Evolutionary conservation across 1,284 basidiomycete species (phyloP), one percentile per base, ranked within the genome.

Genomic region (Tilletia caries): DNA sequence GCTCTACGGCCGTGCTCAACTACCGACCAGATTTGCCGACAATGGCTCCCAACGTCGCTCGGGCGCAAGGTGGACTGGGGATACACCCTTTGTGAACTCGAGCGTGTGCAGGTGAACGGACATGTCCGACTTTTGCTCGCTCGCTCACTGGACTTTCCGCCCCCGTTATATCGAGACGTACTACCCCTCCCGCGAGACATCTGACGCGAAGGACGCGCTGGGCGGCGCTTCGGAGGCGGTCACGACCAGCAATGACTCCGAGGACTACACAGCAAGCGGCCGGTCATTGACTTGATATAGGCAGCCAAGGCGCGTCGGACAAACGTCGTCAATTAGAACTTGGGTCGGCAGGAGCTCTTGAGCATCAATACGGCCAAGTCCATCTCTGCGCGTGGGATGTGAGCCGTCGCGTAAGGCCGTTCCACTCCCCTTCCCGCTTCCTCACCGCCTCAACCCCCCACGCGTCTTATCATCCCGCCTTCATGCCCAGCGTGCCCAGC

Each of bases 21-120:
- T 68, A 68, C n/a, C 62, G 37, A 68, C 37, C 25, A 68, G 37
- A 68, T n/a, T 68, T 41, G 27, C 32, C 15, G 67, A 64, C 20
- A 62, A 68, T 54, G 67, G 67, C 25, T 64, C 58, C n/a, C 10
- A 68, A 68, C 34, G 67, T 68, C 34, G 67, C 54, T 20, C 29
- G 34, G 62, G 65, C 64, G n/a, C 23, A 46, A 46, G 58, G 50
- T n/a, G 52, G 52, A 15, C 25, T 23, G 3, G 67, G 67, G n/a
- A n/a, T 3, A 37, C 67, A 23, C 67, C 67, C 10, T 68, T 68
- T 27, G 50, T 65, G 27, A 68, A 68, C 37, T 44, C 62, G 64
- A 62, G 37, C 18, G 41, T 46, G 4, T 37, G 66, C 23, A 62
- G 67, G 18, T n/a, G n/a, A n/a, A 65, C 67, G 10, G 54, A 64